Conservation (phyloP, 2,329 filamentous ascomycete genomes). For the Mollisiaceae sp. region DNA sequence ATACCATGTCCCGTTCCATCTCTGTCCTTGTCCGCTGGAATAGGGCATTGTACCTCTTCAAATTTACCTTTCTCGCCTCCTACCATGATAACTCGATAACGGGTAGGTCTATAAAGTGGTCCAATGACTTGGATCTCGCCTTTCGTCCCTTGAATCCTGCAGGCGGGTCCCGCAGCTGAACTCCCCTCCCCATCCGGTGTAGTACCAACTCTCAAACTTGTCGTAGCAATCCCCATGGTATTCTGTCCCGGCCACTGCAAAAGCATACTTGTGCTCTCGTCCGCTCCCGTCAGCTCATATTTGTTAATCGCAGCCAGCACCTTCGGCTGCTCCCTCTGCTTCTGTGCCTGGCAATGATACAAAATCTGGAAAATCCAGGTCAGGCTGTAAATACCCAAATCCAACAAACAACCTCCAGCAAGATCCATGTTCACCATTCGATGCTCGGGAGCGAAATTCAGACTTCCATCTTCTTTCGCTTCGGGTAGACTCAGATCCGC, state of each 20-base stretch:
- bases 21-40: constrained; percentile 49
- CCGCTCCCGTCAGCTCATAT: constrained; percentile 63
- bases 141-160: constrained; percentile 67
- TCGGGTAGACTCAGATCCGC: constrained; percentile 51
- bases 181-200: constrained; percentile 50
- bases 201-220: constrained; percentile 24
- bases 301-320: constrained; percentile 63
- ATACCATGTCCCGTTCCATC: constrained; percentile 61
- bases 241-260: constrained; percentile 63
- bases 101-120: constrained; percentile 60
- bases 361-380: constrained; percentile 75
- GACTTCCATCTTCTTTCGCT: constrained; percentile 56
- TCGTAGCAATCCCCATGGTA: constrained; percentile 66
- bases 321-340: constrained; percentile 52
- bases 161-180: constrained; percentile 56
- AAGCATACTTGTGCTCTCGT: constrained; percentile 68
- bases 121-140: constrained; percentile 70
- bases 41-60: constrained; percentile 43
- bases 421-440: constrained; percentile 73
- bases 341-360: constrained; percentile 65
- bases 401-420: constrained; percentile 69
- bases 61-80: constrained; percentile 44
- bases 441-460: constrained; percentile 49
- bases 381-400: constrained; percentile 72
- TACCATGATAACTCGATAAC: constrained; percentile 56